Percentiles rank a stretch among this genome's conserved stretches.
Evolutionary conservation across 805 yeast genomes (phyloP).

Genomic region (Yamadazyma philogaea): DNA sequence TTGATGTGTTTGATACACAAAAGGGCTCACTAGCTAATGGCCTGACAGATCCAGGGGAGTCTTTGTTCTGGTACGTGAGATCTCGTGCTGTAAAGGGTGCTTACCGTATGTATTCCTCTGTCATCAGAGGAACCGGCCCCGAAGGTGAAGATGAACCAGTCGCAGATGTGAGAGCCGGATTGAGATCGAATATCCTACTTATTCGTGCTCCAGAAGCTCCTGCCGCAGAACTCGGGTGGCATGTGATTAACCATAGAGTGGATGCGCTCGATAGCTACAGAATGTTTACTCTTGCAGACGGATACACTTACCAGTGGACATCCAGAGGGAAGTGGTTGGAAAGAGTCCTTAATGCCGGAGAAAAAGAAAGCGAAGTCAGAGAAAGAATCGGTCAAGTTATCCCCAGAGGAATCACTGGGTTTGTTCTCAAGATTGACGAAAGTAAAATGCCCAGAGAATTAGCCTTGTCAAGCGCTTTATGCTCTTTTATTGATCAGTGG

Average conservation of each 20-base stretch:
- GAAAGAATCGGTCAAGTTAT: conserved; percentile 60
- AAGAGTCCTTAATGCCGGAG: conserved; percentile 55
- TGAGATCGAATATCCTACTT: conserved; percentile 55
- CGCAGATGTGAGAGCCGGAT: conserved; percentile 58
- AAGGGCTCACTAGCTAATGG: conserved; percentile 37
- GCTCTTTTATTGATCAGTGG: conserved; percentile 67
- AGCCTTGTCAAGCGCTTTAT: conserved; percentile 58
- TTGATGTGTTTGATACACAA: conserved; percentile 51
- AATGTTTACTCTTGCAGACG: conserved; percentile 58
- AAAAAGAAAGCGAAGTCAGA: conserved; percentile 60
- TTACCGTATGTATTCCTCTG: conserved; percentile 51
- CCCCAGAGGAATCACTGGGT: conserved; percentile 53
- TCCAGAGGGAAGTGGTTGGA: conserved; percentile 56
- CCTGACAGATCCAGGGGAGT: conserved; percentile 40
- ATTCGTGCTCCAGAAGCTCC: conserved; percentile 50
- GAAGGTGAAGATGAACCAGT: conserved; percentile 55
- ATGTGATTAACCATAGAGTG: conserved; percentile 54
- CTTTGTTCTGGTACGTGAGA: conserved; percentile 52
- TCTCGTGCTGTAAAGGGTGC: conserved; percentile 70
- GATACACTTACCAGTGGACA: conserved; percentile 64
- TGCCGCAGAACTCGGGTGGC: conserved; percentile 62
- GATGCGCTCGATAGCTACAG: conserved; percentile 62
- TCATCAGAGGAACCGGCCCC: conserved; percentile 40
- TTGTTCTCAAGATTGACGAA: conserved; percentile 54
- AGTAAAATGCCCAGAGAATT: conserved; percentile 53